These are phyloP conservation scores for Aspergillus udagawae DNA, from an alignment of 2,329 filamentous ascomycete species.

Conservation along the genomic window DNA sequence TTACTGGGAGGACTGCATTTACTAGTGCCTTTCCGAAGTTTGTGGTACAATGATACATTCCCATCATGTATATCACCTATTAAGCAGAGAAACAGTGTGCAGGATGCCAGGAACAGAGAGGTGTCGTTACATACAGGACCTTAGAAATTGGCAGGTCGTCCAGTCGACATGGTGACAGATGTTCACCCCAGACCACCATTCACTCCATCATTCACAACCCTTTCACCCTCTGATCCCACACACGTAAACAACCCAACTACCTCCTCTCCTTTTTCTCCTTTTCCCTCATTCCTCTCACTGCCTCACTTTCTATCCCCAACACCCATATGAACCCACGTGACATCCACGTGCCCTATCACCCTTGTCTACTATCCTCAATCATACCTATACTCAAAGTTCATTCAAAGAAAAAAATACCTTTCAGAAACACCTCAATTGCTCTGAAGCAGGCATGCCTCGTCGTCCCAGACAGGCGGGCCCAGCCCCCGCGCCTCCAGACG, in stretches of 20 bases:
- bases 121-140: not conserved
- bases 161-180: not conserved
- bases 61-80: no score
- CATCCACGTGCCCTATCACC: constrained; percentile 3
- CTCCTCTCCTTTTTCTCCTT: not conserved
- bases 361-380: not conserved
- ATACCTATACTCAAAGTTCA: not conserved
- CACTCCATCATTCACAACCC: not conserved
- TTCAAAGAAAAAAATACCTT: not conserved
- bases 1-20: not conserved
- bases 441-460: not conserved
- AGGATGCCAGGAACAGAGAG: not conserved
- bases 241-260: not conserved
- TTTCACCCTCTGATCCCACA: not conserved
- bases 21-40: not conserved
- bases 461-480: not conserved
- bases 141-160: not conserved
- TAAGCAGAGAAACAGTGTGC: not conserved
- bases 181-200: not conserved
- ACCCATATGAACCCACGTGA: constrained; percentile 10
- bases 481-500: not conserved
- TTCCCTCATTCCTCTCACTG: constrained; percentile 1
- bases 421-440: not conserved
- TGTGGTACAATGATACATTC: not conserved
- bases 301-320: not conserved